phyloP scores from a whole-genome alignment of 768 basidiomycete species.

The Antrodiella citrinella region DNA sequence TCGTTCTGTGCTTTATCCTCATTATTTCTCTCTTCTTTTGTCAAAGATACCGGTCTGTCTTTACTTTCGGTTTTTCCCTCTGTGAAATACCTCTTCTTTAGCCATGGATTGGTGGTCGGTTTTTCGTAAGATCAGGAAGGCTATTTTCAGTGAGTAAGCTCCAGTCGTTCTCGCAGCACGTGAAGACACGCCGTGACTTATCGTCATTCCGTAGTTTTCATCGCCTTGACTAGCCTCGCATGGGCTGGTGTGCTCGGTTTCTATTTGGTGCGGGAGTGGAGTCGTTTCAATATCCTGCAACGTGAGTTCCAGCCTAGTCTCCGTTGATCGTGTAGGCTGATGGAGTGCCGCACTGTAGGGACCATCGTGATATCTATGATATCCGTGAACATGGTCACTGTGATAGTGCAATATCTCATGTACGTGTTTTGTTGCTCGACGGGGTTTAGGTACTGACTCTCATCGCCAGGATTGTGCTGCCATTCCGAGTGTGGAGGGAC shows the following conservation, averaged over 20 bases:
- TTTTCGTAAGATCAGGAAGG: conserved; percentile 15
- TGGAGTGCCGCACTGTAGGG: conserved; percentile 9
- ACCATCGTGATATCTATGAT: conserved; percentile 16
- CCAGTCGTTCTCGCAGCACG: too few relatives aligned
- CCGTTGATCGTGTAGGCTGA: too few relatives aligned
- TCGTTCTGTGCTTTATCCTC: background rate
- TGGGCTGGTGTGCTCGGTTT: conserved; percentile 18
- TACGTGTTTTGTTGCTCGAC: conserved; percentile 1
- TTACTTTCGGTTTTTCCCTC: conserved; percentile 7
- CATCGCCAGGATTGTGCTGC: conserved; percentile 18
- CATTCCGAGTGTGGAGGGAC: conserved; percentile 17
- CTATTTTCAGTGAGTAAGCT: conserved; percentile 15
- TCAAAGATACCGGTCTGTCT: conserved; percentile 2
- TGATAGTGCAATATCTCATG: conserved; percentile 22
- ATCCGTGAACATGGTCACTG: conserved; percentile 12
- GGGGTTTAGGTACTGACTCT: background rate
- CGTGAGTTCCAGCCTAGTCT: too few relatives aligned
- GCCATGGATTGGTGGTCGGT: conserved; percentile 22
- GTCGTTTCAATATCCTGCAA: conserved; percentile 10
- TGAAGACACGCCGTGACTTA: too few relatives aligned
- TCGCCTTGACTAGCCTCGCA: conserved; percentile 14
- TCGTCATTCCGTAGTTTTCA: conserved; percentile 14
- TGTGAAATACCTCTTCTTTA: background rate
- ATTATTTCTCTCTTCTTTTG: conserved; percentile 4
- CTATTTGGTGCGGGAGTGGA: conserved; percentile 18